Base-by-base conservation (phyloP, 2,329 filamentous ascomycete genomes). In the Tolypocladium sp. region DNA sequence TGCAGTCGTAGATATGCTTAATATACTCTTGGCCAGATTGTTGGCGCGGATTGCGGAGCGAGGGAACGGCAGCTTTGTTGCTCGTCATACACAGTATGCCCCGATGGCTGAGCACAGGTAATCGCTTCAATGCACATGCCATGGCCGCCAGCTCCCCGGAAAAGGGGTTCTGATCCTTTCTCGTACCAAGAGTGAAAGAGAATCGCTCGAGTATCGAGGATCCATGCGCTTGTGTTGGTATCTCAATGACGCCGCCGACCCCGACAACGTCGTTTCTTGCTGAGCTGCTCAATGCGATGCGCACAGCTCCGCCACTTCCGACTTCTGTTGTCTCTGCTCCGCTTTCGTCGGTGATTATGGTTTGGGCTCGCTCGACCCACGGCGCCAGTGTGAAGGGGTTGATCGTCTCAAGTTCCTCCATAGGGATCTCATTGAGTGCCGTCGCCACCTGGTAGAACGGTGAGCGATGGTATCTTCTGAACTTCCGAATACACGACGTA, bases 21-120 rank as follows among this genome's bases (percentile, higher is more conserved):
- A 63, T 57, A 57, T 62, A 63, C 58, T 63, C 62, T 58, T 65
- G 60, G 37, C 63, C 62, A 5, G 63, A 66, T 42, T 65, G 62
- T 37, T 66, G 57, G 38, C 57, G 52, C 22, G 60, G 62, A 20
- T 62, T 62, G 55, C 56, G 53, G n/a, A 66, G 33, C 10, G 57
- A 58, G 33, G 62, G 57, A 27, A 60, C 55, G n/a, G 59, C 60
- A n/a, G 59, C 63, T 57, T 61, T 63, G 46, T 65, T 66, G 44
- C 58, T 61, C 30, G 58, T 60, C n/a, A 63, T 54, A 7, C 63
- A 22, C 37, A 57, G 55, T 30, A 64, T 44, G 30, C 51, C 61
- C 41, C 59, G 58, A 42, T 57, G 57, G 9, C 33, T 56, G 2
- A 59, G 40, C 30, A 59, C 56, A 9, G 58, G 60, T 35, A 63